A percentile compares a stretch with the other conserved stretches of the same genome.
These are phyloP conservation scores for Kwoniella bestiolae DNA, from an alignment of 768 basidiomycete species.

Conservation along the genomic window DNA sequence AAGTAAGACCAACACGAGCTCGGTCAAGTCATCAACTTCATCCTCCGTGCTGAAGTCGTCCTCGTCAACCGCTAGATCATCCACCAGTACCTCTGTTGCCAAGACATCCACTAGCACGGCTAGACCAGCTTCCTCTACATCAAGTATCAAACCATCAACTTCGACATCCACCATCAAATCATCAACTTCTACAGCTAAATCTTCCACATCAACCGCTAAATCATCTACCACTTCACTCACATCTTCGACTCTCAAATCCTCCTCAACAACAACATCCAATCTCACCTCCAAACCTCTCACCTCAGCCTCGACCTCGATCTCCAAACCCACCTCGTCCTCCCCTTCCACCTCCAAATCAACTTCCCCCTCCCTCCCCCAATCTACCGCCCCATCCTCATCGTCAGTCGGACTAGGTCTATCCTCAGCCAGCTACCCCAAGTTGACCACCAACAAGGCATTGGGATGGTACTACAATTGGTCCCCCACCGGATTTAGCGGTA, in stretches of 20 bases:
- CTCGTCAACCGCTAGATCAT: background rate
- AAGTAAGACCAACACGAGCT: background rate
- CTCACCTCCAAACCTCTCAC: background rate
- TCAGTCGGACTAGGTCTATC: conserved; percentile 18
- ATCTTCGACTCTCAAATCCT: background rate
- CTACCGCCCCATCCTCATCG: background rate
- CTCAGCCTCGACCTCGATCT: background rate
- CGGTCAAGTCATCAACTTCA: background rate
- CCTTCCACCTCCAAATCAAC: background rate
- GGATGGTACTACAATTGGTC: conserved; percentile 41
- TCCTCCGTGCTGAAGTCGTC: background rate
- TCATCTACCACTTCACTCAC: background rate
- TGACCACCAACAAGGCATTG: conserved; percentile 1
- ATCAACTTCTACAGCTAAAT: background rate
- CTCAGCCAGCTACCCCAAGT: background rate
- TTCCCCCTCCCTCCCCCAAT: too few relatives aligned
- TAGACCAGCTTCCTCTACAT: too few relatives aligned
- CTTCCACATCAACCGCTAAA: conserved; percentile 1
- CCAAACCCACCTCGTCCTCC: background rate
- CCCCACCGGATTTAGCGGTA: background rate
- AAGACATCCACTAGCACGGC: background rate
- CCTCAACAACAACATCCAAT: background rate
- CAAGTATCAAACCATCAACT: too few relatives aligned
- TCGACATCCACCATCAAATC: background rate
- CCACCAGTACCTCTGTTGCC: background rate